Evolutionary conservation across 805 yeast species (phyloP), one percentile per base, ranked within the genome.

Genomic region (Ogataea kodamae): DNA sequence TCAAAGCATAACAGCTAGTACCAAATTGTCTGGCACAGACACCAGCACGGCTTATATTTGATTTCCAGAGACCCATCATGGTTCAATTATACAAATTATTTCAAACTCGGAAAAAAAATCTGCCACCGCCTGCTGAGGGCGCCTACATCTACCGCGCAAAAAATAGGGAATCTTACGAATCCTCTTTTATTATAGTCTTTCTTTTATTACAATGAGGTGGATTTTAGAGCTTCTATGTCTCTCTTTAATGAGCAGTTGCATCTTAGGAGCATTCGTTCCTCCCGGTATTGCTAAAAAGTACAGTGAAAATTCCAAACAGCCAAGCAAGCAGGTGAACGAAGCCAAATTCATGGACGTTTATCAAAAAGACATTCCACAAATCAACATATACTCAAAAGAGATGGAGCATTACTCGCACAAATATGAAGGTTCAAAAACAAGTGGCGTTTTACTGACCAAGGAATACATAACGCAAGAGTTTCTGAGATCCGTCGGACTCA

Each of bases 371-470:
- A 12, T 35, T 9, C 25, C 43, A 1, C 29, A 25, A 6, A 17
- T 48, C 10, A 38, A 31, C 3, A 31, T 36, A 6, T 51, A 33
- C 16, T 14, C 18, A 9, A 26, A 37, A 3, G 52, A 49, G 18
- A 21, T 36, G 13, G 16, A 30, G 9, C 39, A 24, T 5, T 46
- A 46, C 30, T 26, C 39, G 3, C 9, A 10, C 2, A 16, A 25
- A 5, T 40, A 40, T 23, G 50, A 54, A 12, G 32, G 41, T 25
- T 39, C 46, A 6, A 41, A 39, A 25, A 46, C 55, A 17, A 43
- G 55, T 22, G 61, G 52, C 10, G 34, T 47, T 10, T 33, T 56
- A 15, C 37, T 48, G 25, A 39, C 45, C 2, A 36, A 37, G 27
- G 35, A 43, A 25, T 22, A 49, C 6, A 33, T 46, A 19, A 42